Evolutionary conservation across 1,139 yeast genomes (phyloP).

Genomic region (Suhomyces taliae): DNA sequence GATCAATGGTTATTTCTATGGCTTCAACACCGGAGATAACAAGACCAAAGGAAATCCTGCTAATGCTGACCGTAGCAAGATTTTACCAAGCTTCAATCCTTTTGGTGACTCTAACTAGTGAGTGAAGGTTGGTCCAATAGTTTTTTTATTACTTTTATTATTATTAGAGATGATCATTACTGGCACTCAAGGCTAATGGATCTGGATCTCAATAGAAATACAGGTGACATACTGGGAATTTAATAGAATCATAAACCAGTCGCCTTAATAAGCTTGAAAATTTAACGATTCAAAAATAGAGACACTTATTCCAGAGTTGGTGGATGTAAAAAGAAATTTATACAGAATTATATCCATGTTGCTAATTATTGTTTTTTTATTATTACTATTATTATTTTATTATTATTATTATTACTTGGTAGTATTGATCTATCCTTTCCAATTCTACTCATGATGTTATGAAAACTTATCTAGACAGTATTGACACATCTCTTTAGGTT

Average conservation of each 20-base stretch:
- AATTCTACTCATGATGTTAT: conserved; percentile 10
- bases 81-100: conserved; percentile 32
- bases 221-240: conserved; percentile 9
- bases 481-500: background rate
- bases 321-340: background rate
- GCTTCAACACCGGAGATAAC: conserved; percentile 29
- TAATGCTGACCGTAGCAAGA: conserved; percentile 12
- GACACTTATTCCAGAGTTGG: background rate
- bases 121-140: background rate
- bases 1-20: conserved; percentile 43
- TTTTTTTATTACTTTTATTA: background rate
- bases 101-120: conserved; percentile 23
- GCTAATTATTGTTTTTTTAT: background rate
- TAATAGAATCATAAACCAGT: conserved; percentile 9
- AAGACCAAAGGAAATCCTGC: background rate
- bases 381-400: conserved; percentile 2
- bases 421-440: background rate
- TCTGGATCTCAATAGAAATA: conserved; percentile 5
- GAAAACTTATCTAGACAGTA: conserved; percentile 1
- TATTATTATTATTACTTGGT: background rate
- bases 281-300: too few relatives aligned
- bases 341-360: background rate
- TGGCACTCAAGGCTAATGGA: conserved; percentile 4
- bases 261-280: background rate
- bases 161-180: background rate